Conservation (phyloP, 2,329 filamentous ascomycete species). For the Ceratocystis harringtonii region DNA sequence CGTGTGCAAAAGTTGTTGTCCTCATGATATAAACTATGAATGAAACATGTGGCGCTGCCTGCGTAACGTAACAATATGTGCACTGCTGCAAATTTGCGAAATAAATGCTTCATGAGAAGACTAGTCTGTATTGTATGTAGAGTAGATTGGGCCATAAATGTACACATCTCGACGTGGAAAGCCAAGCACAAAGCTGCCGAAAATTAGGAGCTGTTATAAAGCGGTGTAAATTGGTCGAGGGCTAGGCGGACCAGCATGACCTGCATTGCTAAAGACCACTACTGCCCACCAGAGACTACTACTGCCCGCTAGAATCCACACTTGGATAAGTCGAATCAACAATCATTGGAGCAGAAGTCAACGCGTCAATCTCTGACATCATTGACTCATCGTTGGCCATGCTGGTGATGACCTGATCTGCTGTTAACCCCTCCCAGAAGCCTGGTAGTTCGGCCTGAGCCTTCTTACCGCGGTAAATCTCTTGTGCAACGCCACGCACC, state of each 20-base stretch:
- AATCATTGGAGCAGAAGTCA: conserved; percentile 14
- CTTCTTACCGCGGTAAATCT: conserved; percentile 50
- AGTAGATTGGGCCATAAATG: too few relatives aligned
- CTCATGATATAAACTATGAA: background rate
- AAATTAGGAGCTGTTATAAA: too few relatives aligned
- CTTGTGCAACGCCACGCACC: conserved; percentile 64
- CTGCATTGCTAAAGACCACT: background rate
- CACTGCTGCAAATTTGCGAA: too few relatives aligned
- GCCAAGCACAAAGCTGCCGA: too few relatives aligned
- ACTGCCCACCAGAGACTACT: background rate
- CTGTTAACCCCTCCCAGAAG: conserved; percentile 40
- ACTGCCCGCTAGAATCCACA: background rate
- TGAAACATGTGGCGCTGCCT: too few relatives aligned
- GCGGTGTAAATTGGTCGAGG: background rate
- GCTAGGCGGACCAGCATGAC: too few relatives aligned
- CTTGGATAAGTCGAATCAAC: background rate
- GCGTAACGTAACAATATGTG: too few relatives aligned
- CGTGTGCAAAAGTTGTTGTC: background rate
- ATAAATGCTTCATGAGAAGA: too few relatives aligned
- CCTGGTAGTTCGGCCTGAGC: conserved; percentile 36
- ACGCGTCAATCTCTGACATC: conserved; percentile 39
- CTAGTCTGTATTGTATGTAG: too few relatives aligned
- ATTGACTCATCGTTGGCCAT: conserved; percentile 44
- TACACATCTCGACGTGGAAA: too few relatives aligned
- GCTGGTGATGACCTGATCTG: conserved; percentile 39